A percentile compares a stretch with the other conserved stretches of the same genome.
phyloP scores from a whole-genome alignment of 805 yeast genomes.

The Metschnikowia lunata region DNA sequence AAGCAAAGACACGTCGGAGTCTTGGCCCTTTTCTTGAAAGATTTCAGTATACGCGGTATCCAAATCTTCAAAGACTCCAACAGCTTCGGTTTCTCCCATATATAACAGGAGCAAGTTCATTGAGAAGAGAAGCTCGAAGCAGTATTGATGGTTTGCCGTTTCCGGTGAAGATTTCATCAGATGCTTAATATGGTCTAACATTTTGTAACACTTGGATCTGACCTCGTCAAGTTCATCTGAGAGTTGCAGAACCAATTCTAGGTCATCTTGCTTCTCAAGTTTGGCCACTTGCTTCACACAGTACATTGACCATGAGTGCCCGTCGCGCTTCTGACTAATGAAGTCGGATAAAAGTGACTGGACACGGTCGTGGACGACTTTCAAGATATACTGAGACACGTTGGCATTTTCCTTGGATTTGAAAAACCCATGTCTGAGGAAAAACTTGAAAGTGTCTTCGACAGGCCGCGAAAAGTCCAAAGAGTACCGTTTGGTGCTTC shows the following conservation, averaged over 20 bases:
- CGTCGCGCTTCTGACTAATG: slow-evolving; percentile 41
- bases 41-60: slow-evolving; percentile 52
- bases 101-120: slow-evolving; percentile 74
- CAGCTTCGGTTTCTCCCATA: slow-evolving; percentile 73
- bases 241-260: slow-evolving; percentile 31
- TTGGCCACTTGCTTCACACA: slow-evolving; percentile 39
- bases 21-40: slow-evolving; percentile 27
- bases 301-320: slow-evolving; percentile 58
- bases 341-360: slow-evolving; percentile 63
- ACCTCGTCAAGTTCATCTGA: slow-evolving; percentile 56
- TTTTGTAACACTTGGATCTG: slow-evolving; percentile 45
- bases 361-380: slow-evolving; percentile 56
- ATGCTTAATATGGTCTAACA: slow-evolving; percentile 34
- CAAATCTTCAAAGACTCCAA: slow-evolving; percentile 69
- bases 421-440: slow-evolving; percentile 43
- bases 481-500: slow-evolving; percentile 38
- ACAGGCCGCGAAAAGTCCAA: slow-evolving; percentile 20
- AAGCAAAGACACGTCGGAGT: slow-evolving; percentile 26
- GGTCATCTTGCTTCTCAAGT: slow-evolving; percentile 21
- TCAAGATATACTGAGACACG: slow-evolving; percentile 33
- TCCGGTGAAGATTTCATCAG: slow-evolving; percentile 17
- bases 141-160: slow-evolving; percentile 42
- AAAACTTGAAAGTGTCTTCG: slow-evolving; percentile 34
- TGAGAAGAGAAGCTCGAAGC: slow-evolving; percentile 74
- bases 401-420: slow-evolving; percentile 12